Evolutionary conservation across 768 basidiomycete species (phyloP).

Genomic region (Tulasnella sp.): DNA sequence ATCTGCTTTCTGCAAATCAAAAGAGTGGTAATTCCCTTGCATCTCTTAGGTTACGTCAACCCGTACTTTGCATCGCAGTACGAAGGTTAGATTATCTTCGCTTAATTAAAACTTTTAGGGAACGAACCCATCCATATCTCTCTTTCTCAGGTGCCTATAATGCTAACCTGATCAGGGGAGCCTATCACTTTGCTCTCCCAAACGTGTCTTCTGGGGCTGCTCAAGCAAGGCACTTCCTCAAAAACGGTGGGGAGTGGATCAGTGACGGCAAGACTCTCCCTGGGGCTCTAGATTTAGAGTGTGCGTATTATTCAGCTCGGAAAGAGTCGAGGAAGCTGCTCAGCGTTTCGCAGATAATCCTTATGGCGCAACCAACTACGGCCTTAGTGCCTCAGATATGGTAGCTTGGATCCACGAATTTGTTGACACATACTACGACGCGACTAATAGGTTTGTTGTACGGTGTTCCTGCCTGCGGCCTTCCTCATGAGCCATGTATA

Average conservation of each 20-base stretch:
- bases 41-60: constrained; percentile 23
- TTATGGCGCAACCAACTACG: constrained; percentile 52
- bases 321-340: not conserved
- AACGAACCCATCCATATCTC: not conserved
- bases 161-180: constrained; percentile 54
- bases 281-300: constrained; percentile 60
- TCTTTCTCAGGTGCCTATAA: constrained; percentile 41
- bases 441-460: constrained; percentile 45
- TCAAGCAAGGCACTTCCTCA: constrained; percentile 58
- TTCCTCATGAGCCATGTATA: constrained; percentile 40
- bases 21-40: not conserved
- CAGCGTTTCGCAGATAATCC: constrained; percentile 46
- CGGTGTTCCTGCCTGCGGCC: not conserved
- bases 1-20: not conserved
- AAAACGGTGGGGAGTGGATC: constrained; percentile 57
- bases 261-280: constrained; percentile 58
- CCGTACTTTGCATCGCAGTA: constrained; percentile 51
- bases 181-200: constrained; percentile 47
- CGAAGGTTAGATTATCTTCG: constrained; percentile 35
- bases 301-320: constrained; percentile 37
- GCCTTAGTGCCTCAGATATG: constrained; percentile 50
- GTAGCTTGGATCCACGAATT: constrained; percentile 62
- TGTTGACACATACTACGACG: constrained; percentile 53
- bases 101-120: not conserved
- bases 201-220: constrained; percentile 44